A percentile compares a stretch with the other conserved stretches of the same genome.
Evolutionary conservation across 768 basidiomycete species (phyloP).

Genomic region (Rhodocollybia butyracea): DNA sequence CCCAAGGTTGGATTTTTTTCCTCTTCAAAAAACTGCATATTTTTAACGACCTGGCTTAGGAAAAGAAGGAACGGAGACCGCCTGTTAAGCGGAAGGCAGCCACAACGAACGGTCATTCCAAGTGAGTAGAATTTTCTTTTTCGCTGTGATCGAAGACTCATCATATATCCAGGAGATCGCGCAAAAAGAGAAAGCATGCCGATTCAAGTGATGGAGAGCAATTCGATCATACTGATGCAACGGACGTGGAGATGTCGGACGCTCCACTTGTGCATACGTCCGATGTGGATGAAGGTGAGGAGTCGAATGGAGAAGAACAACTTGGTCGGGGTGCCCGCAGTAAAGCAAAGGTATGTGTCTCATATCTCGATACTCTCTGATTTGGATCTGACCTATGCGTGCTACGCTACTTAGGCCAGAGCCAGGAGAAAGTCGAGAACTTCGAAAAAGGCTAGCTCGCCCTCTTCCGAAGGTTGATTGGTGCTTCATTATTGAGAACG

Average conservation of each 20-base stretch:
- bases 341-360: constrained; percentile 35
- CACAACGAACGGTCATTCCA: constrained; percentile 46
- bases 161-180: constrained; percentile 31
- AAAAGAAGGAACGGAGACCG: constrained; percentile 50
- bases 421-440: constrained; percentile 2
- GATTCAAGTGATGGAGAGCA: constrained; percentile 43
- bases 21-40: background rate
- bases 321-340: constrained; percentile 36
- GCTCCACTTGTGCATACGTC: constrained; percentile 9
- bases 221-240: constrained; percentile 20
- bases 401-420: background rate
- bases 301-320: constrained; percentile 27
- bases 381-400: too few relatives aligned
- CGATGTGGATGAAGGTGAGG: constrained; percentile 30
- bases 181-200: constrained; percentile 29
- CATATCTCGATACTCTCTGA: too few relatives aligned
- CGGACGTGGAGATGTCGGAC: constrained; percentile 33
- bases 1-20: constrained; percentile 27
- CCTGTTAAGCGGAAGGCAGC: constrained; percentile 53
- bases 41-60: constrained; percentile 10
- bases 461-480: background rate
- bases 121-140: constrained; percentile 31
- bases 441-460: background rate
- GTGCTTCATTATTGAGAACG: too few relatives aligned
- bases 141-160: background rate